Base-by-base conservation (phyloP, 1,139 yeast species). In the Kodamaea fungicola region DNA sequence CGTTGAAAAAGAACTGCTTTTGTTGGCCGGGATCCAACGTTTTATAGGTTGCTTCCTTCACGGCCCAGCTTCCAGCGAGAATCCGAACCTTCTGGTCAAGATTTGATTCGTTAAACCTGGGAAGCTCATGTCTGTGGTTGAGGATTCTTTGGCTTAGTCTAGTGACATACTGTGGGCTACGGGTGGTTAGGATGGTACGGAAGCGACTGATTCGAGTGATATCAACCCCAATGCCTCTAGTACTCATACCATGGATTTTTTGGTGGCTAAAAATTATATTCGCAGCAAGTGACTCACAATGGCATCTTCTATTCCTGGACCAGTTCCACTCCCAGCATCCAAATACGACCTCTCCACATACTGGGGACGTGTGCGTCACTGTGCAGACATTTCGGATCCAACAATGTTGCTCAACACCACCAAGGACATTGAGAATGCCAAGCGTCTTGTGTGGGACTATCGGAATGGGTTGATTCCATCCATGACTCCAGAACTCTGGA, bases 371-470 rank as follows among this genome's bases (percentile, higher is more conserved):
- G 97, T 92, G 37, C 78, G 79, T 56, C 97, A 92, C 57, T 87
- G 96, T 62, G 89, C 95, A 8, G 95, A 84, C 47, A 84, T 92
- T 40, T 82, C 96, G 1, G 96, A 89, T 54, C 98, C 97, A 16
- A 68, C 89, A 28, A 92, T 88, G 92, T 70, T 92, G 37, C 67
- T 92, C 39, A 86, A 84, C 50, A 77, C 94, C 2, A 52, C 77
- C 5, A 55, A 62, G 6, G 89, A 86, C 44, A 74, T 92, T 31
- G 77, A 72, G 36, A 53, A 60, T 9, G 88, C 97, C 27, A 83
- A 79, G 51, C 54, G 74, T 34, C 60, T 81, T 47, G 70, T 92
- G 32, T 75, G 86, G 63, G 81, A 81, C 42, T 90, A 81, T 62
- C 79, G 79, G 40, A 80, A 80, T 51, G 95, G 96, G 12, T 73